A percentile compares a stretch with the other conserved stretches of the same genome.
Conservation (phyloP, 331 rosid genomes). For the Pyrus hybrid region DNA sequence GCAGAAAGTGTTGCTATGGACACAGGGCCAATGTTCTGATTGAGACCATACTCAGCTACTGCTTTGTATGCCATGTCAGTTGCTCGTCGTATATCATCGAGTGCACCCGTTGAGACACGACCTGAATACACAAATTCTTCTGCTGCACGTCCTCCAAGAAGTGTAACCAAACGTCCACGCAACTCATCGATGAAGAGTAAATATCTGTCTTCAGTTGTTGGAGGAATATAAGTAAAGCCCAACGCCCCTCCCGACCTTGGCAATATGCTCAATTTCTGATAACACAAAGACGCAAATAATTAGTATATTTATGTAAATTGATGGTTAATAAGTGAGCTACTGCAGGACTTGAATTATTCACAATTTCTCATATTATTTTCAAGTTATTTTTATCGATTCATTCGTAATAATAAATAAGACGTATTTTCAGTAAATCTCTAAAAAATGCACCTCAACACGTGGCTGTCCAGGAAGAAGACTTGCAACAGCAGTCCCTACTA, state of each 20-base stretch:
- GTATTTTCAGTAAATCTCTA: not conserved
- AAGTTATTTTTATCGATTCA: not conserved
- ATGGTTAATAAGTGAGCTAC: not conserved
- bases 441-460: slow-evolving; percentile 71
- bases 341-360: not conserved
- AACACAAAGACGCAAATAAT: slow-evolving; percentile 10
- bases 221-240: slow-evolving; percentile 93
- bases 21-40: slow-evolving; percentile 81
- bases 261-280: slow-evolving; percentile 92
- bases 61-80: slow-evolving; percentile 99
- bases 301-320: not conserved
- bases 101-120: slow-evolving; percentile 95
- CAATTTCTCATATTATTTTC: not conserved
- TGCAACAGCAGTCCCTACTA: slow-evolving; percentile 96
- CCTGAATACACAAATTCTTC: slow-evolving; percentile 94
- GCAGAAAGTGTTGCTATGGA: slow-evolving; percentile 73
- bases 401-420: not conserved
- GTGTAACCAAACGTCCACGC: slow-evolving; percentile 90
- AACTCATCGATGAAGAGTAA: slow-evolving; percentile 95
- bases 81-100: slow-evolving; percentile 94
- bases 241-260: slow-evolving; percentile 98
- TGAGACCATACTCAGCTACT: slow-evolving; percentile 96
- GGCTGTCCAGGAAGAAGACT: slow-evolving; percentile 91
- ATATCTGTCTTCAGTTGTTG: slow-evolving; percentile 89
- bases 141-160: slow-evolving; percentile 99